These are phyloP conservation scores for Trichosanthes truncata DNA, from an alignment of 306 rosid species.

Conservation along the genomic window DNA sequence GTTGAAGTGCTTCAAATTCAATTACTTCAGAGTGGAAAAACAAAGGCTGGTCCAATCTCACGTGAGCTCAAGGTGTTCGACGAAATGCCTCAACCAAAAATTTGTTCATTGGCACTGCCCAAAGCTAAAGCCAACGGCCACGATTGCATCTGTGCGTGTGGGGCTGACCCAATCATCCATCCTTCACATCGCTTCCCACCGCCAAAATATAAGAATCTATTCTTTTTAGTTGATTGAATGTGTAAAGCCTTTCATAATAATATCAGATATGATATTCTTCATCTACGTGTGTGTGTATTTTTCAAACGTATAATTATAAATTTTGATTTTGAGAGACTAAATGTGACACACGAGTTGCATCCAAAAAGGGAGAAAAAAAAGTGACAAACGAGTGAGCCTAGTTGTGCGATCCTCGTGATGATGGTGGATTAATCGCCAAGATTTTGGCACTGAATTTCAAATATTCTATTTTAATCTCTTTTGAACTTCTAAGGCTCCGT, in stretches of 20 bases:
- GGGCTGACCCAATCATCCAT: background rate
- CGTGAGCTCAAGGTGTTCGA: conserved; percentile 1
- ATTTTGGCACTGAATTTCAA: no score
- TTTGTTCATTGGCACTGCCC: background rate
- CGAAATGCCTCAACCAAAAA: conserved; percentile 1
- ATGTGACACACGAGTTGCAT: background rate
- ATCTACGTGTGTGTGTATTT: background rate
- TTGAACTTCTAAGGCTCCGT: no score
- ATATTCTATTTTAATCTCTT: no score
- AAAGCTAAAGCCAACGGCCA: background rate
- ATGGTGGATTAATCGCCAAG: no score
- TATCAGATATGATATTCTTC: background rate
- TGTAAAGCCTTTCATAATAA: background rate
- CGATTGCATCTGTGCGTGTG: background rate
- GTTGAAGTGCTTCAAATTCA: background rate
- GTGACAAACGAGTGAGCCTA: no score
- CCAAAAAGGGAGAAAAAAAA: no score
- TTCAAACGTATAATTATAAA: background rate
- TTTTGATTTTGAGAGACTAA: background rate
- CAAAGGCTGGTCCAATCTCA: background rate
- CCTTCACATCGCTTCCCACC: background rate
- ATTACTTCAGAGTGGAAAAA: background rate
- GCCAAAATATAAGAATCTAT: background rate
- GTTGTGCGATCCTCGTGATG: background rate
- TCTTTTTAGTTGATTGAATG: background rate